Conservation (phyloP, 2,329 filamentous ascomycete genomes). For the Talaromyces islandicus region DNA sequence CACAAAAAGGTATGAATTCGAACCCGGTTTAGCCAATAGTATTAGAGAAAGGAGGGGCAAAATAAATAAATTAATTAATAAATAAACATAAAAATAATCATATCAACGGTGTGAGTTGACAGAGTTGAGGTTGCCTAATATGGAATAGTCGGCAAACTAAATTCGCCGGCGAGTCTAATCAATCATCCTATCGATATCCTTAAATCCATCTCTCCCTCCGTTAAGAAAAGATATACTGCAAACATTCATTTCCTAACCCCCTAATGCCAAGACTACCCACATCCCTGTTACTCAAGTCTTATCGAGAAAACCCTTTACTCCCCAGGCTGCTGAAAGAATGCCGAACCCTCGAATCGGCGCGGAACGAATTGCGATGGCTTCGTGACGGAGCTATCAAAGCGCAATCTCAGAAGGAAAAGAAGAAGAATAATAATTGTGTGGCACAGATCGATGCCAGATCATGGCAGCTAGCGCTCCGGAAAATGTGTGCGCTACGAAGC, state of each 20-base stretch:
- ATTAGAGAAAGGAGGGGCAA: no score
- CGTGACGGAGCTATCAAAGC: conserved; percentile 29
- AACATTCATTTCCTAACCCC: not conserved
- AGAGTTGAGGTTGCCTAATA: no score
- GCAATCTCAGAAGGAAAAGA: not conserved
- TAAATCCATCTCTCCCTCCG: not conserved
- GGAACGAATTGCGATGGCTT: conserved; percentile 44
- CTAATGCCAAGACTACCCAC: conserved; percentile 40
- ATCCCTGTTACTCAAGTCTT: conserved; percentile 30
- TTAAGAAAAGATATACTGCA: not conserved
- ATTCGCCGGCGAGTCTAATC: not conserved
- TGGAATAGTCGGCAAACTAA: no score
- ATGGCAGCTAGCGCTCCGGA: conserved; percentile 27
- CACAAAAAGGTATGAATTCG: no score
- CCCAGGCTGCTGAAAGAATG: conserved; percentile 39
- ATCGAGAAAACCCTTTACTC: conserved; percentile 29
- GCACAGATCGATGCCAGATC: not conserved
- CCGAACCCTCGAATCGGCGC: conserved; percentile 37
- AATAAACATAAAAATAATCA: no score
- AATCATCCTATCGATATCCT: not conserved
- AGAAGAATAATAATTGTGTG: not conserved
- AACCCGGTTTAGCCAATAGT: no score
- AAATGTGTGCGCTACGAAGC: conserved; percentile 39
- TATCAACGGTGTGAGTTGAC: no score
- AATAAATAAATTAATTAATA: no score